Percentiles rank a stretch among this genome's conserved stretches.
phyloP scores from a whole-genome alignment of 805 yeast species.

The Barnettozyma botsteinii region DNA sequence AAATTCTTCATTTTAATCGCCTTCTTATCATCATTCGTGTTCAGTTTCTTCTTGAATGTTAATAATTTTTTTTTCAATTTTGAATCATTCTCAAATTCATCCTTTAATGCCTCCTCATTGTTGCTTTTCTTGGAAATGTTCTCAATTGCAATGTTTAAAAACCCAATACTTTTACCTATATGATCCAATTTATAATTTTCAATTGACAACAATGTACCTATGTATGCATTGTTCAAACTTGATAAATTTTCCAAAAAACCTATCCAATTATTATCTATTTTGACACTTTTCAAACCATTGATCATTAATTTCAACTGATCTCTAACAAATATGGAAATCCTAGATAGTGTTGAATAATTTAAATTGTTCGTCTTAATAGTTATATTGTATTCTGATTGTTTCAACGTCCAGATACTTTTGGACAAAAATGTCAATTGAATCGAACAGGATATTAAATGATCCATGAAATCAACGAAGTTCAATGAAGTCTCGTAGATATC shows the following conservation, averaged over 20 bases:
- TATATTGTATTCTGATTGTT: slow-evolving; percentile 17
- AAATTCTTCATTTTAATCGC: not conserved
- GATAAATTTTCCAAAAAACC: slow-evolving; percentile 19
- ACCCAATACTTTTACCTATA: slow-evolving; percentile 42
- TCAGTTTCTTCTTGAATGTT: slow-evolving; percentile 14
- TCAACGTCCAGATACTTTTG: slow-evolving; percentile 25
- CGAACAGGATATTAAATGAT: slow-evolving; percentile 17
- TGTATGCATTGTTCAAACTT: slow-evolving; percentile 36
- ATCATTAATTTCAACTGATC: slow-evolving; percentile 29
- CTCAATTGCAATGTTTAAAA: slow-evolving; percentile 31
- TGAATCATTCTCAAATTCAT: slow-evolving; percentile 8
- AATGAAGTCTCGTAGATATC: slow-evolving; percentile 10
- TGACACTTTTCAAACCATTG: slow-evolving; percentile 4
- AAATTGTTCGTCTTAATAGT: slow-evolving; percentile 20
- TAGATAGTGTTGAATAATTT: slow-evolving; percentile 35
- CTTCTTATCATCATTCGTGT: not conserved
- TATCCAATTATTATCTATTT: slow-evolving; percentile 7
- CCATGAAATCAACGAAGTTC: slow-evolving; percentile 7
- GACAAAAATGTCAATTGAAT: slow-evolving; percentile 28
- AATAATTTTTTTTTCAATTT: slow-evolving; percentile 15
- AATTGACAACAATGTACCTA: slow-evolving; percentile 39
- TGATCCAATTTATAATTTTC: slow-evolving; percentile 40
- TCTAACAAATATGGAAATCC: slow-evolving; percentile 38
- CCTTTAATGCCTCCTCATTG: slow-evolving; percentile 1
- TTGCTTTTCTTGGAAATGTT: slow-evolving; percentile 27